Percentiles rank a stretch among this genome's conserved stretches.
Evolutionary conservation across 768 basidiomycete species (phyloP).

Genomic region (Mycena sanguinolenta): DNA sequence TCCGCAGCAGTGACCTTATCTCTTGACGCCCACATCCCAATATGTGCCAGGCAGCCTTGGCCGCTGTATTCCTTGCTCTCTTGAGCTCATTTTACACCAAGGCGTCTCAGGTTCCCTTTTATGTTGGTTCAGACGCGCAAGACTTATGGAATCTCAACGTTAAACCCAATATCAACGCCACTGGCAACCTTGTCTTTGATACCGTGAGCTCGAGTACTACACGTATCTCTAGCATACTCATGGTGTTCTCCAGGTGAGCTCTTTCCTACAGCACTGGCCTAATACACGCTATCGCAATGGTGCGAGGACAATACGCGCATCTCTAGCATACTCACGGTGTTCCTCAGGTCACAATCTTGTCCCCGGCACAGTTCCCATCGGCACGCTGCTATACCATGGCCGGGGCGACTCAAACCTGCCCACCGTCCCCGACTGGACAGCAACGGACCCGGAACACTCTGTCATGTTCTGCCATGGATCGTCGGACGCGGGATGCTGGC

Average conservation of each 20-base stretch:
- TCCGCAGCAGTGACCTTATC: neutral
- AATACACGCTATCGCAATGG: constrained; percentile 50
- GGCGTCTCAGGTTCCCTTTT: constrained; percentile 13
- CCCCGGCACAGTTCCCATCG: constrained; percentile 49
- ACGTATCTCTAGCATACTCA: neutral
- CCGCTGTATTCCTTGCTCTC: constrained; percentile 3
- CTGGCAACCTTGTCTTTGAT: constrained; percentile 38
- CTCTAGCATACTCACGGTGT: neutral
- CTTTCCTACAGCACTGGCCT: constrained; percentile 51
- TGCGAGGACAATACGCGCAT: neutral
- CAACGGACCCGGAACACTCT: constrained; percentile 52
- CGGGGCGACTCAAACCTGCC: constrained; percentile 40
- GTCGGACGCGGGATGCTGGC: constrained; percentile 42
- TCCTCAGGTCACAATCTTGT: constrained; percentile 46
- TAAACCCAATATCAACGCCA: constrained; percentile 42
- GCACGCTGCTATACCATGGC: constrained; percentile 54
- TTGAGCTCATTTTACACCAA: neutral
- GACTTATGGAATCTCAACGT: constrained; percentile 42
- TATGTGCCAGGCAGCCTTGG: constrained; percentile 15
- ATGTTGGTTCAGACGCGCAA: neutral
- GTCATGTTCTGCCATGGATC: constrained; percentile 40
- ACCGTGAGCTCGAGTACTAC: too few species aligned
- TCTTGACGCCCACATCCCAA: neutral
- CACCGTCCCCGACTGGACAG: constrained; percentile 47
- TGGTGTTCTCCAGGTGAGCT: constrained; percentile 36